Evolutionary conservation across 2,329 filamentous ascomycete genomes (phyloP), one percentile per base, ranked within the genome.

Genomic region (Microascus cirrosus): DNA sequence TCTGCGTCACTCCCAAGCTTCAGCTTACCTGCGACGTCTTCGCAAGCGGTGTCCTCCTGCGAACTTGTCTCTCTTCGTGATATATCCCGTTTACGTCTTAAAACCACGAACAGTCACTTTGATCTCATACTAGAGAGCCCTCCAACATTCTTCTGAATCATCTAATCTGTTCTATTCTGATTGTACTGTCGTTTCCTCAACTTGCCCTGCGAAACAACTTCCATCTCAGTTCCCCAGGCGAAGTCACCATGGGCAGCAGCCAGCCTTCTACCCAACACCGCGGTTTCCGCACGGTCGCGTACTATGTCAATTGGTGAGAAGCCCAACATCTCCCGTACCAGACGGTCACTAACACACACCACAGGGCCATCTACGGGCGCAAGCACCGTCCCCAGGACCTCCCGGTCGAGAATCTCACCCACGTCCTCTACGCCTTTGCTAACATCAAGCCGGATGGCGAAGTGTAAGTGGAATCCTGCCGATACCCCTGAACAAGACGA

Each of bases 371-470:
- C 64, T 96, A 96, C 70, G 90, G 77, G 45, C 84, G 92, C 58
- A 87, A 93, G 65, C 87, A 94, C 68, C 81, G 85, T n/a, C 91
- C 92, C 0, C 87, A 95, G 67, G 84, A 95, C 67, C 80, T 97
- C 6, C 89, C 89, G 0, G 84, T 80, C 3, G 82, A 91, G 58
- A 87, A 89, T 58, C 81, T 96, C 50, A 97, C 92, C 0, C 93
- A 97, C 67, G 73, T 97, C 4, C 82, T 96, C 18, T 96, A 96
- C 63, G 77, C 92, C 18, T 97, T 97, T 72, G 93, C 90, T 67
- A 95, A 96, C 68, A 82, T 96, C 59, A 81, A 83, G 3, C 78
- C 85, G 2, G 89, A 93, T 35, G 93, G 93, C 55, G 89, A 95
- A 71, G 90, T 95, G 71, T 87, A 71, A 63, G 70, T 65, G 1